Base-by-base conservation (phyloP, 257 asterid genomes). In the Agastache rugosa region DNA sequence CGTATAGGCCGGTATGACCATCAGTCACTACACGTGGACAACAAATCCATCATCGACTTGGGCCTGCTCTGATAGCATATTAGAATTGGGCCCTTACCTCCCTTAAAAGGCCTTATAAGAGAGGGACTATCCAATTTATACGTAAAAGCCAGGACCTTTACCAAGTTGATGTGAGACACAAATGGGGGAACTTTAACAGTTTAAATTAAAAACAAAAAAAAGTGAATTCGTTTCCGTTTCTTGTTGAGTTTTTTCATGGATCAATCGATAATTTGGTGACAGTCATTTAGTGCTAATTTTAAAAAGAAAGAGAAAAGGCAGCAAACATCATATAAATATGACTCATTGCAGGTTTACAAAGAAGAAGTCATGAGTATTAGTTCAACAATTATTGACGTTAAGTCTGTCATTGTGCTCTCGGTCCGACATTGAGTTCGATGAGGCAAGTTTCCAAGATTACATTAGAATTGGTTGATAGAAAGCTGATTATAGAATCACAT, bases 401-500 rank as follows among this genome's bases (percentile, higher is more conserved):
- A 17, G 67, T 19, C 47, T 48, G 42, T 11, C 42, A 19, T 17
- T 42, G 47, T 8, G 17, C 69, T 58, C 47, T 50, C 16, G 44
- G 80, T 63, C 17, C 23, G 44, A 27, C 14, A 71, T 41, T 58
- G 27, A 66, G 68, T 50, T 71, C 25, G 39, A 19, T 11, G 63
- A 39, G 54, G 72, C 20, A 76, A 75, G 60, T 20, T 72, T 56
- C 64, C 31, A 23, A 11, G n/a, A 50, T 67, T 45, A 58, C 11
- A 53, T 44, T 22, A 23, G 19, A 69, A 62, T 17, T 23, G 39
- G 25, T 23, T 56, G 27, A 54, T 3, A 45, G 23, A 42, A 61
- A 64, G 41, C 68, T 65, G 53, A 39, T 74, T 64, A 59, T 45
- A 71, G 69, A 44, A 50, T 53, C 59, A 65, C 61, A 44, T 31